Base-by-base conservation (phyloP, 805 yeast species). In the Blastobotrys terrestris region DNA sequence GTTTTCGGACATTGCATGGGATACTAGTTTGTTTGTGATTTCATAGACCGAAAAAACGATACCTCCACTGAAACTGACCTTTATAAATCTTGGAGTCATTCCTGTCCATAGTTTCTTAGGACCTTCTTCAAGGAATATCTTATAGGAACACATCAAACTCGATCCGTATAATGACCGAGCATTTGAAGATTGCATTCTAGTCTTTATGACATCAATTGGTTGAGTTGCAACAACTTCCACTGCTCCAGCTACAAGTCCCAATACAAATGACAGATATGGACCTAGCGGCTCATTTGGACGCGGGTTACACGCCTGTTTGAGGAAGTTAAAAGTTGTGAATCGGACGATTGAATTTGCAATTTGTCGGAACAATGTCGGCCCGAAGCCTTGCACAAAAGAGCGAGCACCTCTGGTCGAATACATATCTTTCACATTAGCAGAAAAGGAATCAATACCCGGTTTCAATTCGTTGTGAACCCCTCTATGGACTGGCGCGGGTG, bases 201-300 rank as follows among this genome's bases (percentile, higher is more conserved):
- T 80, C 71, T 91, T 91, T 47, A 91, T 69, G 2, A 88, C 87
- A 69, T 91, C 97, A 26, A 91, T 72, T 0, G 97, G 97, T 69
- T 89, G 98, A 0, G 96, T 91, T 0, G 79, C 72, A 0, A 79
- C 80, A 19, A 88, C 86, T 26, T 87, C 95, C 0, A 89, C 85
- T 2, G 78, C 68, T 0, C 94, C 82, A 1, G 95, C 80, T 1
- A 80, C 73, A 8, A 83, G 69, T 3, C 94, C 89, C 7, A 82
- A 59, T 18, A 56, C 60, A 15, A 70, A 52, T 6, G 64, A 56
- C 53, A 65, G 65, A 1, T 73, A 66, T 13, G 70, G 54, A 3
- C 61, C 48, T 43, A 66, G 51, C 13, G 55, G 53, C 48, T 58
- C 60, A 41, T 57, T 60, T 18, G 59, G 60, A 48, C 57, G 56